Evolutionary conservation across 2,329 filamentous ascomycete genomes (phyloP).

Genomic region (Elsinoe australis): DNA sequence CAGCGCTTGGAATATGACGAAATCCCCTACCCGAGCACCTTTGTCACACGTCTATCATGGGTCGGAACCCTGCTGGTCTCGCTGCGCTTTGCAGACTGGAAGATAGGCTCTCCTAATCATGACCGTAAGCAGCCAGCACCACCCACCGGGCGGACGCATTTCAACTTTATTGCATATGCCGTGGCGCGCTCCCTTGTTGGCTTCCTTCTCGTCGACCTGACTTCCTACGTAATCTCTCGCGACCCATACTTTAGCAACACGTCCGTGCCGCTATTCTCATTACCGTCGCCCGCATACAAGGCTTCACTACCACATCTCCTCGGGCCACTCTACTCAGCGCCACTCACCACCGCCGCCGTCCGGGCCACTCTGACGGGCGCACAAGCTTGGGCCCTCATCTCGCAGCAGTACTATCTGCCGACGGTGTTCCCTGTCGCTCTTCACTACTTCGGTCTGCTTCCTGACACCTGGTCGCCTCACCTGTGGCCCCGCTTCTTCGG

Average conservation of each 20-base stretch:
- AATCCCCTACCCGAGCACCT: slow-evolving; percentile 23
- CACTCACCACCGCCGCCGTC: slow-evolving; percentile 13
- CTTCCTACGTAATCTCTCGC: slow-evolving; percentile 22
- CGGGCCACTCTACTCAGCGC: slow-evolving; percentile 19
- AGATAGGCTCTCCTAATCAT: slow-evolving; percentile 23
- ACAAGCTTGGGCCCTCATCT: slow-evolving; percentile 25
- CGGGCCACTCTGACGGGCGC: slow-evolving; percentile 24
- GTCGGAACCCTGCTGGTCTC: slow-evolving; percentile 23
- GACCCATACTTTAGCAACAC: slow-evolving; percentile 26
- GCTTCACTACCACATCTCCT: not conserved
- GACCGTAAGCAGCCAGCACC: slow-evolving; percentile 23
- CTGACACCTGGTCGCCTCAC: slow-evolving; percentile 25
- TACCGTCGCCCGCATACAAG: not conserved
- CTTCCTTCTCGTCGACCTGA: slow-evolving; percentile 25
- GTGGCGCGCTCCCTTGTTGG: slow-evolving; percentile 22
- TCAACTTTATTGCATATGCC: slow-evolving; percentile 21
- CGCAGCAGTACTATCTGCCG: slow-evolving; percentile 24
- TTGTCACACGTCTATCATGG: slow-evolving; percentile 25
- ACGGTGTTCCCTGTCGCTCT: slow-evolving; percentile 23
- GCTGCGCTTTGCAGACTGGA: slow-evolving; percentile 26
- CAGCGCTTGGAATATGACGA: slow-evolving; percentile 10
- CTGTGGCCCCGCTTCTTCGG: slow-evolving; percentile 28
- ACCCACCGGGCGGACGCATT: slow-evolving; percentile 17
- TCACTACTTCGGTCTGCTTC: slow-evolving; percentile 21
- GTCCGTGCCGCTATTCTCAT: slow-evolving; percentile 18